phyloP scores from a whole-genome alignment of 1,139 yeast species.

The Candida labiduridarum region DNA sequence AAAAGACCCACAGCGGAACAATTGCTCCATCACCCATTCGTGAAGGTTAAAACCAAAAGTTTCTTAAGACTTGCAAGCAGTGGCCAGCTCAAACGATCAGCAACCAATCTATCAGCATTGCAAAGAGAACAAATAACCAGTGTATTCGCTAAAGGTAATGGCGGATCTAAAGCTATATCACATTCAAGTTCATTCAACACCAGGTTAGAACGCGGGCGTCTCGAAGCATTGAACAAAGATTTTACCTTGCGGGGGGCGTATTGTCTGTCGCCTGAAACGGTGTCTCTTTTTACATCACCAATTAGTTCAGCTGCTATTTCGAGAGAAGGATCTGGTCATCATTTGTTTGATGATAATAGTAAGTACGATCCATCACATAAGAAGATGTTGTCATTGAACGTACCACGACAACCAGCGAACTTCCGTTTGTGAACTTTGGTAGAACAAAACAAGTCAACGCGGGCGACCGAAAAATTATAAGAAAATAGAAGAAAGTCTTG shows the following conservation, averaged over 20 bases:
- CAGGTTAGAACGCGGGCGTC: conserved; percentile 7
- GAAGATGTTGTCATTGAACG: conserved; percentile 1
- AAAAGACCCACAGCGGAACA: conserved; percentile 51
- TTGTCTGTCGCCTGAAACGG: conserved; percentile 33
- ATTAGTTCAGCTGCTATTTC: conserved; percentile 12
- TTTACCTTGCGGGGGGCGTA: conserved; percentile 30
- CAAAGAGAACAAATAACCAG: conserved; percentile 11
- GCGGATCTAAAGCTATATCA: not conserved
- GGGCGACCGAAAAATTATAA: not conserved
- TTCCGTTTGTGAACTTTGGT: not conserved
- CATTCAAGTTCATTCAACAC: conserved; percentile 3
- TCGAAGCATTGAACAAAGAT: conserved; percentile 15
- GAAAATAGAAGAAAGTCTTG: no score
- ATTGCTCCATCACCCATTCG: conserved; percentile 53
- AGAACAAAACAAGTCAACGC: not conserved
- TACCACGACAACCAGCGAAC: not conserved
- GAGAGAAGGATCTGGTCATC: conserved; percentile 6
- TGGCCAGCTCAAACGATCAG: not conserved
- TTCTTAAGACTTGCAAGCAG: not conserved
- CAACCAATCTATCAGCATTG: conserved; percentile 4
- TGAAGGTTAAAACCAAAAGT: not conserved
- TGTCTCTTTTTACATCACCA: conserved; percentile 33
- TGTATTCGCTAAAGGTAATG: not conserved
- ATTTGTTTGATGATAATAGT: conserved; percentile 3
- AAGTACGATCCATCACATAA: not conserved